phyloP scores from a whole-genome alignment of 2,329 filamentous ascomycete genomes.

The Trichoderma brevicompactum region DNA sequence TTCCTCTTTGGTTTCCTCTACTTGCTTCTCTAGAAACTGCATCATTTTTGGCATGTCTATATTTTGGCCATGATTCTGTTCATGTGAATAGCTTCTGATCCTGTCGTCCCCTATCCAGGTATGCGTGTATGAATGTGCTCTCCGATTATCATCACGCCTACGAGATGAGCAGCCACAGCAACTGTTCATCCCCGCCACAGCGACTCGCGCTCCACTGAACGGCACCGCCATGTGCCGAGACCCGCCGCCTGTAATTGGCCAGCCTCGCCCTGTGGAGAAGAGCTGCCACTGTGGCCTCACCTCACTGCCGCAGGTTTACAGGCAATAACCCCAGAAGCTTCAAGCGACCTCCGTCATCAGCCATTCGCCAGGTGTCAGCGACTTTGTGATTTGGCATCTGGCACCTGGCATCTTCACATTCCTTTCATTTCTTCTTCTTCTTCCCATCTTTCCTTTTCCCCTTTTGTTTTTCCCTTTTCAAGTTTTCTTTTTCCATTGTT shows the following conservation, averaged over 20 bases:
- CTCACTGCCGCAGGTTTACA: constrained; percentile 9
- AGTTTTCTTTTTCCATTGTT: neutral
- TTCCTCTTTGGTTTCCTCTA: neutral
- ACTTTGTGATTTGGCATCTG: constrained; percentile 9
- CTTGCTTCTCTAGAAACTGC: neutral
- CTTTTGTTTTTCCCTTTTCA: neutral
- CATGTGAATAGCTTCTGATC: too few species aligned
- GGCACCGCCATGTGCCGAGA: neutral
- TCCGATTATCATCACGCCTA: too few species aligned
- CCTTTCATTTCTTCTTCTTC: neutral
- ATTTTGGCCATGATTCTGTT: too few species aligned
- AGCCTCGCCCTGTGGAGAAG: constrained; percentile 2
- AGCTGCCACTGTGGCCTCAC: neutral
- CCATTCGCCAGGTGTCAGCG: constrained; percentile 22
- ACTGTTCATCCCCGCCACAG: neutral
- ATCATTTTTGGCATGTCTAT: too few species aligned
- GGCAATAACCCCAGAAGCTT: neutral
- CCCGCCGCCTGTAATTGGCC: constrained; percentile 17
- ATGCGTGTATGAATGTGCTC: too few species aligned
- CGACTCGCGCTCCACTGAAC: neutral
- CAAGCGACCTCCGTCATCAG: constrained; percentile 3
- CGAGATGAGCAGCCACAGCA: neutral
- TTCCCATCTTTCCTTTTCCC: neutral
- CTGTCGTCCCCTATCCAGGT: too few species aligned
- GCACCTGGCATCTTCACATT: constrained; percentile 15